Evolutionary conservation across 257 asterid genomes (phyloP), one percentile per base, ranked within the genome.

Genomic region (Fraxinus cuspidata): DNA sequence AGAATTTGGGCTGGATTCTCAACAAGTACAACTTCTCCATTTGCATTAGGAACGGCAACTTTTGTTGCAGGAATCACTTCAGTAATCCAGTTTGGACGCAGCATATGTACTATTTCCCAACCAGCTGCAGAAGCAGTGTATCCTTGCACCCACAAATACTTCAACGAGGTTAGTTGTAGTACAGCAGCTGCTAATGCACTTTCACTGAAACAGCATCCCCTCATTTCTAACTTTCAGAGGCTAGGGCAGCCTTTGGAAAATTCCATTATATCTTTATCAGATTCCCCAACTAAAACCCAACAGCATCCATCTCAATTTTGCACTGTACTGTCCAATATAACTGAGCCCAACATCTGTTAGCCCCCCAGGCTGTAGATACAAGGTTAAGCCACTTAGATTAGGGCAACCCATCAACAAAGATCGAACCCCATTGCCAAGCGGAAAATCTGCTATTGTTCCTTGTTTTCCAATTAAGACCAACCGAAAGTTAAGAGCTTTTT

Each of bases 71-170:
- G 97, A 65, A 94, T 94, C 81, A 94, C 76, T 87, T 94, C 97
- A 4, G 90, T 88, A 75, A 89, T 92, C 98, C 98, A 94, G 83
- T 83, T 78, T 0, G 90, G 96, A 60, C 97, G 88, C 29, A 79
- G 88, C 98, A 90, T 92, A 5, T 80, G 74, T 28, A 83, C 76
- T n/a, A 94, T 85, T 72, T 86, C 89, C n/a, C 78, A 77, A 25
- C 93, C 92, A 72, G 77, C 42, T 21, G 77, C 75, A 29, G 96
- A 87, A 31, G 88, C 82, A 70, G 87, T 73, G 56, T 89, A 92
- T 6, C 97, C 98, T 81, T 94, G 98, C 79, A 90, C 98, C 98
- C 98, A 90, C 79, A 92, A 72, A 73, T 90, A 94, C 85, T 92
- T 84, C 27, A 94, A 81, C 58, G 97, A 83, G 19, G 72, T 49